These are phyloP conservation scores for Blastobotrys ciferrii DNA, from an alignment of 1,139 yeast genomes.

Conservation along the genomic window DNA sequence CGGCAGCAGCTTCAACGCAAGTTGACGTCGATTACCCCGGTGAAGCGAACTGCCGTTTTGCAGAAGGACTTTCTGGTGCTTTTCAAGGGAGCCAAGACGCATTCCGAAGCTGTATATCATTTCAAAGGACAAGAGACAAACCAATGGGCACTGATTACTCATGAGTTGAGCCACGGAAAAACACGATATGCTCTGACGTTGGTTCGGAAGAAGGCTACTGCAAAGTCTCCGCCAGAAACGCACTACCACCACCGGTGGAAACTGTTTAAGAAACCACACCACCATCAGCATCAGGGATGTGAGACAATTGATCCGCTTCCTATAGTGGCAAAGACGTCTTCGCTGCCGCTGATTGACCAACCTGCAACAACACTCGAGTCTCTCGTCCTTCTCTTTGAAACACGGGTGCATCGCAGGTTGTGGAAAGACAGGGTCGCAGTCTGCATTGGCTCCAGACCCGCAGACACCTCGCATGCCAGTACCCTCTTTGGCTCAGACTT, in stretches of 20 bases:
- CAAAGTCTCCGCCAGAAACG: neutral
- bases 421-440: constrained; percentile 18
- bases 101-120: neutral
- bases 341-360: constrained; percentile 6
- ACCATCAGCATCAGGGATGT: neutral
- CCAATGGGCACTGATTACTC: constrained; percentile 6
- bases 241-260: constrained; percentile 4
- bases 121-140: neutral
- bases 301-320: constrained; percentile 5
- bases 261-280: neutral
- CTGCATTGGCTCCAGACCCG: constrained; percentile 13
- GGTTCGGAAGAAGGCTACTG: constrained; percentile 5
- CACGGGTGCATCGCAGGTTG: constrained; percentile 10
- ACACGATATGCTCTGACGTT: constrained; percentile 9
- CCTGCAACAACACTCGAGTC: constrained; percentile 10
- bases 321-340: constrained; percentile 3
- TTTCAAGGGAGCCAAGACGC: neutral
- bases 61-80: constrained; percentile 4
- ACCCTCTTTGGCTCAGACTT: neutral
- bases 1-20: neutral
- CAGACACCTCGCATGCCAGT: constrained; percentile 10
- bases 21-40: neutral
- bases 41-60: constrained; percentile 7
- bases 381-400: constrained; percentile 13
- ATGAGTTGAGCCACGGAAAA: constrained; percentile 9